A percentile compares a stretch with the other conserved stretches of the same genome.
Evolutionary conservation across 2,329 filamentous ascomycete genomes (phyloP).

Genomic region (Coleophoma eucalyptorum): DNA sequence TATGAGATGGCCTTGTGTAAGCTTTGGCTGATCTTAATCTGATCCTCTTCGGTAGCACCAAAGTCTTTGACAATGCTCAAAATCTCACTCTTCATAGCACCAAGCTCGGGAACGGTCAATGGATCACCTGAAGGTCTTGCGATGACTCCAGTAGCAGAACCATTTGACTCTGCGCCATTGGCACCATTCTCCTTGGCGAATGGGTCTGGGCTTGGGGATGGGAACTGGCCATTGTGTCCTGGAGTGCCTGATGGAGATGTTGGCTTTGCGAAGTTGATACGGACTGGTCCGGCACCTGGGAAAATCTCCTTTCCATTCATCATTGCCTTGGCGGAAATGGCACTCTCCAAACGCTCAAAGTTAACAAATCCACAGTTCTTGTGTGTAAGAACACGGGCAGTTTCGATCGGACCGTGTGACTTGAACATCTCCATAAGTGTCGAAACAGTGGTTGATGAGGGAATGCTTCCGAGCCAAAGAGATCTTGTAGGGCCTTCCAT

Average conservation of each 20-base stretch:
- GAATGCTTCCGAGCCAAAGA: conserved; percentile 95
- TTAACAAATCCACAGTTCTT: conserved; percentile 99
- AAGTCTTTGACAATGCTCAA: conserved; percentile 83
- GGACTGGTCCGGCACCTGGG: conserved; percentile 87
- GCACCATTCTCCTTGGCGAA: conserved; percentile 55
- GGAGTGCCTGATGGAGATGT: conserved; percentile 87
- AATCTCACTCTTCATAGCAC: conserved; percentile 80
- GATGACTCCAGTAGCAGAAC: conserved; percentile 33
- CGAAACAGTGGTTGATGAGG: conserved; percentile 92
- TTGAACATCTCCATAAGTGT: conserved; percentile 95
- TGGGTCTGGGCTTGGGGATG: conserved; percentile 87
- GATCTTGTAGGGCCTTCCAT: conserved; percentile 89
- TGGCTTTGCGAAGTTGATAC: conserved; percentile 97
- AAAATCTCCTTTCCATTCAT: conserved; percentile 98
- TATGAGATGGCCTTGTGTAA: conserved; percentile 76
- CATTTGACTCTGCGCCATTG: conserved; percentile 28
- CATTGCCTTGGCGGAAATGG: conserved; percentile 79
- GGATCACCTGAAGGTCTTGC: conserved; percentile 41
- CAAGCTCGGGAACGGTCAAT: conserved; percentile 67
- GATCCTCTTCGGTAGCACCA: conserved; percentile 78
- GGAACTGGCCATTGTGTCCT: conserved; percentile 81
- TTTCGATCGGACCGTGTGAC: conserved; percentile 86
- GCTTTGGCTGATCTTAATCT: conserved; percentile 64
- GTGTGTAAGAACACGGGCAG: conserved; percentile 89
- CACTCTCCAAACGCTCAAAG: conserved; percentile 88